Percentiles rank a stretch among this genome's conserved stretches.
Conservation (phyloP, 2,329 filamentous ascomycete species). For the Fusarium nisikadoi region DNA sequence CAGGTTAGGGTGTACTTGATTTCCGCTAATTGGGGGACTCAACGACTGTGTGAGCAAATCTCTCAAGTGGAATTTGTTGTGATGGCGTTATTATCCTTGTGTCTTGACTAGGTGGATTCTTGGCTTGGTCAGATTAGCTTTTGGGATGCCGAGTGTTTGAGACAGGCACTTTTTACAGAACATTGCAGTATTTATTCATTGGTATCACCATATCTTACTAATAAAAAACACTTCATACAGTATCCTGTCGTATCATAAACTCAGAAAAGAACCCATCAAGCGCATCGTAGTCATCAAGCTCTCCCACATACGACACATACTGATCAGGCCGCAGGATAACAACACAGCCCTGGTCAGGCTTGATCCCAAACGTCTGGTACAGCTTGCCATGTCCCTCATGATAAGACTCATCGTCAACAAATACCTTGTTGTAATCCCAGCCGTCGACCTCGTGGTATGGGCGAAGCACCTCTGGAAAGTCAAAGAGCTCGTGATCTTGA, state of each 20-base stretch:
- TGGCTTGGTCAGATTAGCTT: background rate
- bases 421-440: slow-evolving; percentile 68
- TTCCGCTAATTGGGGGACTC: too few species aligned
- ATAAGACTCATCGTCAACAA: slow-evolving; percentile 64
- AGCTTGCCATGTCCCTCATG: slow-evolving; percentile 62
- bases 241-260: background rate
- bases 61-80: fast-evolving
- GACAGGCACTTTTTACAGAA: too few species aligned
- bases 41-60: fast-evolving
- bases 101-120: too few species aligned
- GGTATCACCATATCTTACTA: background rate
- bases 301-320: slow-evolving; percentile 63
- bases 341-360: slow-evolving; percentile 61
- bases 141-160: background rate
- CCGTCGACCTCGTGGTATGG: slow-evolving; percentile 59
- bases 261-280: background rate
- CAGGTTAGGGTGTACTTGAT: too few species aligned
- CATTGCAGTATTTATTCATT: too few species aligned
- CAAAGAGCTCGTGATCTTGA: slow-evolving; percentile 55
- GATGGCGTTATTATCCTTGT: background rate
- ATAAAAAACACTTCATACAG: background rate
- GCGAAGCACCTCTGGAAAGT: slow-evolving; percentile 57
- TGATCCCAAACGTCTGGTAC: slow-evolving; percentile 69
- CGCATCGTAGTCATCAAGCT: slow-evolving; percentile 47
- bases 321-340: slow-evolving; percentile 74